These are phyloP conservation scores for Talaromyces stipitatus DNA, from an alignment of 495 filamentous ascomycete species.

Conservation along the genomic window DNA sequence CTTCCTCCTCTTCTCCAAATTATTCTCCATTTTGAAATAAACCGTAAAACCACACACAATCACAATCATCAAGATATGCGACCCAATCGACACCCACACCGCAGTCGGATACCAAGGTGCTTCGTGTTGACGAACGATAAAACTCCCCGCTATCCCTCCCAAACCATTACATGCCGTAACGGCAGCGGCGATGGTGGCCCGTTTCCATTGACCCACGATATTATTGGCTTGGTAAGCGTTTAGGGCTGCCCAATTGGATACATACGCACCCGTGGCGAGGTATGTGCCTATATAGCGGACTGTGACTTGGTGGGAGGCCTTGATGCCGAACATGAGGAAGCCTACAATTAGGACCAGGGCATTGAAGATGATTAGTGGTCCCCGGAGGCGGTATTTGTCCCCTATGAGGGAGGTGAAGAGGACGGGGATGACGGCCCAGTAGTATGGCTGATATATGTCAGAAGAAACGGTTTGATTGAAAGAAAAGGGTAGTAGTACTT, in stretches of 20 bases:
- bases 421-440: slow-evolving; percentile 65
- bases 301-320: slow-evolving; percentile 47
- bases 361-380: slow-evolving; percentile 68
- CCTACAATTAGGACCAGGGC: slow-evolving; percentile 61
- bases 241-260: slow-evolving; percentile 73
- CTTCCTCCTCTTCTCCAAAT: slow-evolving; percentile 35
- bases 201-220: slow-evolving; percentile 68
- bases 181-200: slow-evolving; percentile 60
- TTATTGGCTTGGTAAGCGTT: slow-evolving; percentile 69
- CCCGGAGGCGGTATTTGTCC: slow-evolving; percentile 57
- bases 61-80: slow-evolving; percentile 58
- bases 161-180: slow-evolving; percentile 66
- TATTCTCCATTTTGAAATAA: slow-evolving; percentile 57
- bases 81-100: slow-evolving; percentile 64
- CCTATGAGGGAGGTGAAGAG: slow-evolving; percentile 61
- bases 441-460: slow-evolving; percentile 48
- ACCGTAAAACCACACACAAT: slow-evolving; percentile 53
- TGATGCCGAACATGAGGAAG: slow-evolving; percentile 67
- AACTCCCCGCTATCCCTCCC: slow-evolving; percentile 70
- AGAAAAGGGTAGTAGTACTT: slow-evolving; percentile 3
- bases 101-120: slow-evolving; percentile 64
- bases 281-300: slow-evolving; percentile 69
- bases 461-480: not conserved
- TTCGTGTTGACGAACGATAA: slow-evolving; percentile 60
- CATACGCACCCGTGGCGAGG: slow-evolving; percentile 69